phyloP scores from a whole-genome alignment of 768 basidiomycete genomes.

The Tubosaeta sp. region DNA sequence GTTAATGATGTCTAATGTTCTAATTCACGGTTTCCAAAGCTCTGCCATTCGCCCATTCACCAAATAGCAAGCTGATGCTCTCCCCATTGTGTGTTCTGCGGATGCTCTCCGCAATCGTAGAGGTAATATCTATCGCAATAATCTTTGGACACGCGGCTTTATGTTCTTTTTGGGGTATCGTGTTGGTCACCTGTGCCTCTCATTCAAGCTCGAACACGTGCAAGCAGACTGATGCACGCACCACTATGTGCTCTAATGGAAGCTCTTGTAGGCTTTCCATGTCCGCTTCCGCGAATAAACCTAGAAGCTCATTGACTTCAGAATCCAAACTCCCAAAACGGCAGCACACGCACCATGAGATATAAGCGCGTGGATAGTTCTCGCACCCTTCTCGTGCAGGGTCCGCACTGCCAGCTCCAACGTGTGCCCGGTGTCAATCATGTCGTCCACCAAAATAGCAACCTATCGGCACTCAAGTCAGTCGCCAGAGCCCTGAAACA shows the following conservation, averaged over 20 bases:
- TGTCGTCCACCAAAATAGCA: conserved; percentile 95
- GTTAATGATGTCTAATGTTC: neutral
- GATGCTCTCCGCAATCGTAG: conserved; percentile 93
- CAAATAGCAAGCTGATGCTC: conserved; percentile 84
- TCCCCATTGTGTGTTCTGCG: conserved; percentile 93
- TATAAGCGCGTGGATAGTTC: conserved; percentile 78
- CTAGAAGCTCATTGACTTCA: conserved; percentile 34
- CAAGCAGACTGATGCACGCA: conserved; percentile 32
- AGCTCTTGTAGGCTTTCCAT: conserved; percentile 63
- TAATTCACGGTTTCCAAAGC: conserved; percentile 28
- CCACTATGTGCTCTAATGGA: conserved; percentile 83
- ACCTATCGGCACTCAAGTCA: conserved; percentile 41
- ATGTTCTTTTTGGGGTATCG: conserved; percentile 80
- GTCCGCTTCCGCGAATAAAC: conserved; percentile 74
- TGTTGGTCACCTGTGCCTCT: conserved; percentile 80
- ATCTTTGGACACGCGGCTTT: conserved; percentile 65
- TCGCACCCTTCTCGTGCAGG: conserved; percentile 87
- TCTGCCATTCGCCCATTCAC: conserved; percentile 64
- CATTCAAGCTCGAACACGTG: conserved; percentile 3
- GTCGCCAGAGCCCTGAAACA: neutral
- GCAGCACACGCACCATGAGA: conserved; percentile 71
- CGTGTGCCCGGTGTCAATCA: conserved; percentile 96
- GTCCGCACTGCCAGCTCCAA: conserved; percentile 78
- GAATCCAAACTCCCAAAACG: conserved; percentile 4
- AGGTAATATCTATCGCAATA: conserved; percentile 84